phyloP scores from a whole-genome alignment of 805 yeast species.

The Alloascoidea hylecoeti region DNA sequence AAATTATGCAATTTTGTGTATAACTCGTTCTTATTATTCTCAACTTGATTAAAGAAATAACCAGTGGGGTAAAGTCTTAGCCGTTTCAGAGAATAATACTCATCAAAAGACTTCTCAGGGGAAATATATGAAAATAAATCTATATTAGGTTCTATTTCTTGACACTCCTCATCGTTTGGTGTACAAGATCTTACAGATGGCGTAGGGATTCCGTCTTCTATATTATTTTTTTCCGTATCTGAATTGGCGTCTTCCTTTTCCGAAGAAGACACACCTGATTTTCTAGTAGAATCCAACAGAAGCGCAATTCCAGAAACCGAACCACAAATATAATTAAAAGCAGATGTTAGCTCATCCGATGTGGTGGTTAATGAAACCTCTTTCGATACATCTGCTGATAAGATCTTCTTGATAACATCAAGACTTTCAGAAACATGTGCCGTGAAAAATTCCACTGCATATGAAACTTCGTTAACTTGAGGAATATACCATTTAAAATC shows the following conservation, averaged over 20 bases:
- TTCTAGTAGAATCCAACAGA: too few relatives aligned
- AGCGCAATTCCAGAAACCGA: too few relatives aligned
- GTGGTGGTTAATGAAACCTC: constrained; percentile 18
- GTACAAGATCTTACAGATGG: too few relatives aligned
- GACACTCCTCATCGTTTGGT: too few relatives aligned
- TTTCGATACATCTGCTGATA: constrained; percentile 11
- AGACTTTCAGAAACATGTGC: constrained; percentile 29
- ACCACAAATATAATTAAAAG: not conserved
- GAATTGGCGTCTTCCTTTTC: too few relatives aligned
- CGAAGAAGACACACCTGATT: too few relatives aligned
- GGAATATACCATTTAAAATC: constrained; percentile 72
- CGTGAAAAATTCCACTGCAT: constrained; percentile 48
- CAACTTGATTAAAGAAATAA: constrained; percentile 47
- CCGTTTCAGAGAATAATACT: constrained; percentile 24
- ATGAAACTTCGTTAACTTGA: constrained; percentile 31
- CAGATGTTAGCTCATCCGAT: constrained; percentile 30
- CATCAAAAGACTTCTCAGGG: too few relatives aligned
- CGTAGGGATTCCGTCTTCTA: too few relatives aligned
- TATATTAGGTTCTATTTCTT: too few relatives aligned
- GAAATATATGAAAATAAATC: too few relatives aligned
- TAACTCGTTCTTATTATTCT: constrained; percentile 27
- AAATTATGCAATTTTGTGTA: constrained; percentile 44
- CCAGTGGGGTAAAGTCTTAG: constrained; percentile 47
- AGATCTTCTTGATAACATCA: constrained; percentile 22
- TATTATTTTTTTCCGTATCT: too few relatives aligned